A percentile compares a stretch with the other conserved stretches of the same genome.
Evolutionary conservation across 495 filamentous ascomycete genomes (phyloP).

Genomic region (Podospora sp.): DNA sequence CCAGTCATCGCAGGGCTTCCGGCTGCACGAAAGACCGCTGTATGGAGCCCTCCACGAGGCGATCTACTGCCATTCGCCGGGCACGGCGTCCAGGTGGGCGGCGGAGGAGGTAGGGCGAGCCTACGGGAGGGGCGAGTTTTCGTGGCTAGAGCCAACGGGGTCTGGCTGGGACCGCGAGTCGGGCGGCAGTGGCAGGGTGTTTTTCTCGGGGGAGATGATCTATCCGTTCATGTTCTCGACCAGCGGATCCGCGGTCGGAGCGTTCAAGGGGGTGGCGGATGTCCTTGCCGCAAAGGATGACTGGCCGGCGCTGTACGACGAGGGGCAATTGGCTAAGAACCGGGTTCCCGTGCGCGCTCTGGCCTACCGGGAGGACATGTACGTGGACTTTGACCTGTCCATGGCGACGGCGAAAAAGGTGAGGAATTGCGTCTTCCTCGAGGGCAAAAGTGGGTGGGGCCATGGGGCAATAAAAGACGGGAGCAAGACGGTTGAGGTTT

Average conservation of each 20-base stretch:
- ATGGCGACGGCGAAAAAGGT: conserved; percentile 70
- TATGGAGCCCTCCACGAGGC: conserved; percentile 34
- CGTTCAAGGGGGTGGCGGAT: conserved; percentile 63
- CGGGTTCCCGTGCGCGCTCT: conserved; percentile 79
- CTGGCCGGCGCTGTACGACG: conserved; percentile 76
- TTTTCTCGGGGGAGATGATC: conserved; percentile 90
- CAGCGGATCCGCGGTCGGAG: conserved; percentile 53
- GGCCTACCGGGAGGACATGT: conserved; percentile 86
- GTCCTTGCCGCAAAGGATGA: conserved; percentile 62
- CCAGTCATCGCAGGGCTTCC: conserved; percentile 14
- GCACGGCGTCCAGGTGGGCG: conserved; percentile 40
- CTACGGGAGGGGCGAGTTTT: conserved; percentile 33
- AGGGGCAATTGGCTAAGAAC: conserved; percentile 66
- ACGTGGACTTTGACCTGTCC: conserved; percentile 73
- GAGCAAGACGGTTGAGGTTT: conserved; percentile 63
- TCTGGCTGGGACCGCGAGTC: neutral
- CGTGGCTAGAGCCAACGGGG: conserved; percentile 38
- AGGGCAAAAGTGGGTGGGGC: conserved; percentile 70
- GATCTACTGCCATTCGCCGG: conserved; percentile 27
- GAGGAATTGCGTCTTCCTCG: conserved; percentile 68
- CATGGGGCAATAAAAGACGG: conserved; percentile 70
- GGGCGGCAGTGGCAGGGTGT: conserved; percentile 46
- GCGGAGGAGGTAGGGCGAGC: conserved; percentile 42
- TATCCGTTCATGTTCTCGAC: conserved; percentile 55
- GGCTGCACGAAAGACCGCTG: conserved; percentile 28